phyloP scores from a whole-genome alignment of 768 basidiomycete species.

The Lenzites betulinus region DNA sequence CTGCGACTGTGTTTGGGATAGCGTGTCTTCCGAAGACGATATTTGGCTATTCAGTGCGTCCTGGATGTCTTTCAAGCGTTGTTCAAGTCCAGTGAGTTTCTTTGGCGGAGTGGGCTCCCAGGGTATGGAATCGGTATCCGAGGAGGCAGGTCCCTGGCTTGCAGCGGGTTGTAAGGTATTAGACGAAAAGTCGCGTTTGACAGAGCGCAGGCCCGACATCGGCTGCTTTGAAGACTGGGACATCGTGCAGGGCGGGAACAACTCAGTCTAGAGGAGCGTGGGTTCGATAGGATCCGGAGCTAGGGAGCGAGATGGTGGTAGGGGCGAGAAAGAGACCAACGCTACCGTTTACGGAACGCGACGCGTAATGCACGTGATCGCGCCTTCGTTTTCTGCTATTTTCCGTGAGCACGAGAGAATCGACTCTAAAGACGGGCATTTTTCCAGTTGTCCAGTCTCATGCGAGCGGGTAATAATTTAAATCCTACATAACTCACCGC shows the following conservation, averaged over 20 bases:
- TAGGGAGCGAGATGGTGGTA: not conserved
- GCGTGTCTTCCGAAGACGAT: slow-evolving; percentile 19
- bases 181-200: slow-evolving; percentile 66
- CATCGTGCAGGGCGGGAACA: not conserved
- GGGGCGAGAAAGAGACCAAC: not conserved
- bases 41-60: slow-evolving; percentile 46
- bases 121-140: slow-evolving; percentile 20
- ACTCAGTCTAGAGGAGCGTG: too few species aligned
- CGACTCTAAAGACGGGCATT: too few species aligned
- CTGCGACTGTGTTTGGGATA: slow-evolving; percentile 29
- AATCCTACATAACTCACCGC: too few species aligned
- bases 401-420: not conserved
- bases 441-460: too few species aligned
- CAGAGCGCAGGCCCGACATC: slow-evolving; percentile 59
- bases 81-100: slow-evolving; percentile 25
- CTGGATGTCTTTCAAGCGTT: slow-evolving; percentile 60
- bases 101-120: slow-evolving; percentile 22
- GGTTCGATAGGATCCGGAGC: not conserved
- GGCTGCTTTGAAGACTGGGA: slow-evolving; percentile 26
- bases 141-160: slow-evolving; percentile 35
- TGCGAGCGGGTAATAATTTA: too few species aligned
- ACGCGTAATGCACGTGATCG: slow-evolving; percentile 21
- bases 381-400: not conserved
- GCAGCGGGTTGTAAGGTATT: slow-evolving; percentile 41
- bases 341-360: not conserved